These are phyloP conservation scores for Lophiostoma macrostomum DNA, from an alignment of 495 filamentous ascomycete genomes.

Conservation along the genomic window DNA sequence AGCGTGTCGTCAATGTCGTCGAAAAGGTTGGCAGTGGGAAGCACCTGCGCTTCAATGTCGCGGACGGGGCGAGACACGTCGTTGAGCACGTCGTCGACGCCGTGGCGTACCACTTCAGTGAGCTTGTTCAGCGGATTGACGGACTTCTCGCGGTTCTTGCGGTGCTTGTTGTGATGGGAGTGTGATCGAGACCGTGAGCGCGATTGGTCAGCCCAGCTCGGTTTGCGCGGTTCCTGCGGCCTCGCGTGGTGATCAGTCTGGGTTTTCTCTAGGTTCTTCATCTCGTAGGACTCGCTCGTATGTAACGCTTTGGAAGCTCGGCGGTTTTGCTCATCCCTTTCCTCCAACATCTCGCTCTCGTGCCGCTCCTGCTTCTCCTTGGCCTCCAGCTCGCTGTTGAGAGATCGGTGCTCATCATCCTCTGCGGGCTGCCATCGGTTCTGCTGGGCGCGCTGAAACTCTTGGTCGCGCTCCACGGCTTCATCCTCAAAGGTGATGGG, in stretches of 20 bases:
- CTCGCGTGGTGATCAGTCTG: constrained; percentile 15
- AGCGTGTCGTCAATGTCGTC: constrained; percentile 85
- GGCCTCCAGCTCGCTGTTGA: constrained; percentile 46
- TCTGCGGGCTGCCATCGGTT: constrained; percentile 48
- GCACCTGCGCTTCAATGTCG: constrained; percentile 67
- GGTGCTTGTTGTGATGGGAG: constrained; percentile 2
- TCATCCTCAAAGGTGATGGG: constrained; percentile 96
- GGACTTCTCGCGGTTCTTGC: constrained; percentile 14
- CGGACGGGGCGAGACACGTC: constrained; percentile 25
- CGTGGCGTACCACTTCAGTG: no score
- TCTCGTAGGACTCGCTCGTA: constrained; percentile 14
- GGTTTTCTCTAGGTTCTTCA: constrained; percentile 26
- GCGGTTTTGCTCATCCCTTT: constrained; percentile 35
- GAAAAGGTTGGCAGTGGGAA: constrained; percentile 75
- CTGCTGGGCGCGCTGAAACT: constrained; percentile 73
- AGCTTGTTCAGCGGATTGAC: constrained; percentile 18
- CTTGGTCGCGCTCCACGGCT: constrained; percentile 81
- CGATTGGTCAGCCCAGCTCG: constrained; percentile 39
- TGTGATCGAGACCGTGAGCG: constrained; percentile 31
- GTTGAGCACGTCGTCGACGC: constrained; percentile 14
- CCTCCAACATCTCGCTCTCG: constrained; percentile 59
- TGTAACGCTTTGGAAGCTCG: constrained; percentile 9
- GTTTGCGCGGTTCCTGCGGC: constrained; percentile 22
- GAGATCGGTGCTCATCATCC: constrained; percentile 49
- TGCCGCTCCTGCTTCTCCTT: constrained; percentile 49